Evolutionary conservation across 768 basidiomycete species (phyloP).

Genomic region (Termitomyces sp.): DNA sequence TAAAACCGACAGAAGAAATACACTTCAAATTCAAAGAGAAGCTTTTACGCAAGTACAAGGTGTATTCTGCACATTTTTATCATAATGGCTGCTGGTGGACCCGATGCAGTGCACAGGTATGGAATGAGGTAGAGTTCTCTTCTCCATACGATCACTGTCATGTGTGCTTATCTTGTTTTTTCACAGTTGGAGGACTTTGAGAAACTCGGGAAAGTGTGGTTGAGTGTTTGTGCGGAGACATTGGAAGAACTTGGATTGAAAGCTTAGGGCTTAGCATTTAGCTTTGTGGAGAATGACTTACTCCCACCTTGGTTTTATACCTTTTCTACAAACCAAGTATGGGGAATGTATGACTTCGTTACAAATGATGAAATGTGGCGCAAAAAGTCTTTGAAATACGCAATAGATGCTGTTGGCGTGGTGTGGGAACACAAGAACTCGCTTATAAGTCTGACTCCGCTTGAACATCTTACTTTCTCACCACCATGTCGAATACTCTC

Average conservation of each 20-base stretch:
- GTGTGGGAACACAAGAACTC: constrained; percentile 10
- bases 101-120: constrained; percentile 41
- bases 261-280: background rate
- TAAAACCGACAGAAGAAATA: constrained; percentile 17
- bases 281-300: background rate
- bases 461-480: background rate
- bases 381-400: constrained; percentile 10
- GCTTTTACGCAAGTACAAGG: constrained; percentile 28
- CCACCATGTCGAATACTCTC: constrained; percentile 29
- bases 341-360: background rate
- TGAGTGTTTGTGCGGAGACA: constrained; percentile 29
- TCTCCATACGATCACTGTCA: background rate
- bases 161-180: background rate
- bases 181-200: constrained; percentile 37
- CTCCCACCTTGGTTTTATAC: background rate
- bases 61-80: constrained; percentile 27
- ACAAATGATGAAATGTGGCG: constrained; percentile 11
- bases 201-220: constrained; percentile 29
- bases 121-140: constrained; percentile 30
- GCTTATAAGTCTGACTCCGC: constrained; percentile 8
- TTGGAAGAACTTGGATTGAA: constrained; percentile 18
- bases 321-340: background rate
- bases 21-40: constrained; percentile 22
- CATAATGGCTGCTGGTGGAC: constrained; percentile 42
- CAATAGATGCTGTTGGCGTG: background rate